Percentiles rank a stretch among this genome's conserved stretches.
These are phyloP conservation scores for Pilobolus umbonatus DNA, from an alignment of 192 early-diverging fungal species.

Conservation along the genomic window DNA sequence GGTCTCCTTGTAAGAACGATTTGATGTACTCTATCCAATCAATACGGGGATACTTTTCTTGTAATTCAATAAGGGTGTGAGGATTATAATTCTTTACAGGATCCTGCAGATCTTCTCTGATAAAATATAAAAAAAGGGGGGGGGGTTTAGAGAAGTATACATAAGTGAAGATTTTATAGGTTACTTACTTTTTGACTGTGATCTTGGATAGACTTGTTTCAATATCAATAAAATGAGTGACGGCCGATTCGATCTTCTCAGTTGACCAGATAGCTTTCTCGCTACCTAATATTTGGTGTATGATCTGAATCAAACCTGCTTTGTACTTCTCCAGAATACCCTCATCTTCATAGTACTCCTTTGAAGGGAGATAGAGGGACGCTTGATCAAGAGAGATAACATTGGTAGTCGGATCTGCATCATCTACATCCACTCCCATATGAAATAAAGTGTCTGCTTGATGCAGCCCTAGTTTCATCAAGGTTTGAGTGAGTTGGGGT, in stretches of 20 bases:
- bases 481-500: not conserved
- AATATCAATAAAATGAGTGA: conserved; percentile 48
- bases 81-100: conserved; percentile 51
- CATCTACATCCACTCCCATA: conserved; percentile 47
- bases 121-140: conserved; percentile 1
- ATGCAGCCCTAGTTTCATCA: not conserved
- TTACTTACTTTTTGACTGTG: conserved; percentile 35
- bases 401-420: conserved; percentile 53
- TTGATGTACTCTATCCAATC: conserved; percentile 37
- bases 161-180: not conserved
- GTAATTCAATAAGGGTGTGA: conserved; percentile 26
- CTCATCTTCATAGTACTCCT: conserved; percentile 57
- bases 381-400: conserved; percentile 43
- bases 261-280: not conserved
- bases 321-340: conserved; percentile 40
- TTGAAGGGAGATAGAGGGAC: conserved; percentile 59
- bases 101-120: conserved; percentile 43
- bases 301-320: conserved; percentile 36
- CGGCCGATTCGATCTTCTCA: conserved; percentile 19
- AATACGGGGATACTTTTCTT: conserved; percentile 32
- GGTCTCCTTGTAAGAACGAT: conserved; percentile 12
- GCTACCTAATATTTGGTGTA: conserved; percentile 31
- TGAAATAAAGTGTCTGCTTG: conserved; percentile 34
- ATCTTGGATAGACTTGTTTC: conserved; percentile 53
- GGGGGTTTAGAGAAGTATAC: not conserved